phyloP scores from a whole-genome alignment of 2,329 filamentous ascomycete genomes.

The Hypoxylon sp. region DNA sequence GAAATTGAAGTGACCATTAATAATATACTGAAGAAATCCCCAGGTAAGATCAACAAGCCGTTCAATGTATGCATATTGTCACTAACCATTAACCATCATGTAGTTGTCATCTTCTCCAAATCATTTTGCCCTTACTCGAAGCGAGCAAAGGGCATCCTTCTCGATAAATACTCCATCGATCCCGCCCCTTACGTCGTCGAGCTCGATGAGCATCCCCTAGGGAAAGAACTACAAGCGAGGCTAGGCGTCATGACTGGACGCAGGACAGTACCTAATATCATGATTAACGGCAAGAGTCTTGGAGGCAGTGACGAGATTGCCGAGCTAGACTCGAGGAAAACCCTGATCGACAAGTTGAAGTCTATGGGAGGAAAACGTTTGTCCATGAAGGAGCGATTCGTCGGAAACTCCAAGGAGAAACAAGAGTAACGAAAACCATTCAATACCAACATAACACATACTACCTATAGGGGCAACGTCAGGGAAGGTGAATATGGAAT shows the following conservation, averaged over 20 bases:
- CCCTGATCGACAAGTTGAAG: slow-evolving; percentile 78
- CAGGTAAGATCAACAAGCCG: slow-evolving; percentile 70
- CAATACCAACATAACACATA: slow-evolving; percentile 15
- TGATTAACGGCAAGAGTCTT: slow-evolving; percentile 89
- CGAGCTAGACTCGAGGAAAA: slow-evolving; percentile 75
- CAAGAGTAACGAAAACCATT: slow-evolving; percentile 24
- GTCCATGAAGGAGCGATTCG: slow-evolving; percentile 63
- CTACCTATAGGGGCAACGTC: slow-evolving; percentile 3
- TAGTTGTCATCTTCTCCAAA: slow-evolving; percentile 97
- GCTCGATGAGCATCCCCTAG: slow-evolving; percentile 84
- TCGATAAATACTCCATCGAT: slow-evolving; percentile 85
- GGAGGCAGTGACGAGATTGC: slow-evolving; percentile 91
- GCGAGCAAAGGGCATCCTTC: slow-evolving; percentile 85
- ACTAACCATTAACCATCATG: slow-evolving; percentile 28
- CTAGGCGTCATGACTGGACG: slow-evolving; percentile 82
- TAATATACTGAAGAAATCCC: slow-evolving; percentile 83
- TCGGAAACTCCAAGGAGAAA: slow-evolving; percentile 42
- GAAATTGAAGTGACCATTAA: slow-evolving; percentile 80
- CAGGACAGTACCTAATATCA: slow-evolving; percentile 89
- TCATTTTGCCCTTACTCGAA: slow-evolving; percentile 90
- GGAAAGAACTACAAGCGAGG: slow-evolving; percentile 76
- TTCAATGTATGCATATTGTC: not conserved
- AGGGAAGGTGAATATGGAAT: slow-evolving; percentile 33
- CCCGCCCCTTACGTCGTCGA: slow-evolving; percentile 91
- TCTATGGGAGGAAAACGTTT: slow-evolving; percentile 78